phyloP scores from a whole-genome alignment of 225 moss, liverwort and hornwort species.

The Sphagnum contortum region DNA sequence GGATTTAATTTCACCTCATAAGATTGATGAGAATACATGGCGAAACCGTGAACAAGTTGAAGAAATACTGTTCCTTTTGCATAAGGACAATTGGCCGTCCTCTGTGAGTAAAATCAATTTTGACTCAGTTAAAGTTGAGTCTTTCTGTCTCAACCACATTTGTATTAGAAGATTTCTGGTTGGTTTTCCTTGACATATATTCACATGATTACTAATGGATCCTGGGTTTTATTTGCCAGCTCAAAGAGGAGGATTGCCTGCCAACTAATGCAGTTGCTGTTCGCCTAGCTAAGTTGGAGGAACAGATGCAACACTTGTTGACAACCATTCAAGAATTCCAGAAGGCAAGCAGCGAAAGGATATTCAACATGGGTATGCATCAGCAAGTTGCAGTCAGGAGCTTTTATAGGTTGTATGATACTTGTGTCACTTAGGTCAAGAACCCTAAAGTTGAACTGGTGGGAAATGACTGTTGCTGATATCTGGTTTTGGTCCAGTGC shows the following conservation, averaged over 20 bases:
- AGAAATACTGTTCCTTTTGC: slow-evolving; percentile 53
- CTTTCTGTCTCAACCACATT: neutral
- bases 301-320: slow-evolving; percentile 26
- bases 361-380: slow-evolving; percentile 42
- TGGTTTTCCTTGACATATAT: neutral
- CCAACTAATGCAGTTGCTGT: slow-evolving; percentile 19
- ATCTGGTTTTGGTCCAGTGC: slow-evolving; percentile 41
- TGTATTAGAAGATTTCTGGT: neutral
- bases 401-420: too few species aligned
- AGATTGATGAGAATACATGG: slow-evolving; percentile 96
- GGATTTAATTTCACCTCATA: slow-evolving; percentile 52
- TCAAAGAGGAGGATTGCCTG: slow-evolving; percentile 25
- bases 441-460: too few species aligned
- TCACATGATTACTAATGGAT: neutral
- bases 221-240: slow-evolving; percentile 12
- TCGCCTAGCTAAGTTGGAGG: slow-evolving; percentile 31
- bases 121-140: neutral
- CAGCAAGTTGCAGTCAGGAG: too few species aligned
- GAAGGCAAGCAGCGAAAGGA: slow-evolving; percentile 44
- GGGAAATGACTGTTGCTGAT: too few species aligned
- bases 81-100: slow-evolving; percentile 59
- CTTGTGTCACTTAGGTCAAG: too few species aligned
- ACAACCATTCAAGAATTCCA: slow-evolving; percentile 36
- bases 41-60: slow-evolving; percentile 88
- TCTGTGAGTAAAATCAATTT: slow-evolving; percentile 22